A percentile compares a stretch with the other conserved stretches of the same genome.
These are phyloP conservation scores for Russula griseocarnosa DNA, from an alignment of 768 basidiomycete genomes.

Conservation along the genomic window DNA sequence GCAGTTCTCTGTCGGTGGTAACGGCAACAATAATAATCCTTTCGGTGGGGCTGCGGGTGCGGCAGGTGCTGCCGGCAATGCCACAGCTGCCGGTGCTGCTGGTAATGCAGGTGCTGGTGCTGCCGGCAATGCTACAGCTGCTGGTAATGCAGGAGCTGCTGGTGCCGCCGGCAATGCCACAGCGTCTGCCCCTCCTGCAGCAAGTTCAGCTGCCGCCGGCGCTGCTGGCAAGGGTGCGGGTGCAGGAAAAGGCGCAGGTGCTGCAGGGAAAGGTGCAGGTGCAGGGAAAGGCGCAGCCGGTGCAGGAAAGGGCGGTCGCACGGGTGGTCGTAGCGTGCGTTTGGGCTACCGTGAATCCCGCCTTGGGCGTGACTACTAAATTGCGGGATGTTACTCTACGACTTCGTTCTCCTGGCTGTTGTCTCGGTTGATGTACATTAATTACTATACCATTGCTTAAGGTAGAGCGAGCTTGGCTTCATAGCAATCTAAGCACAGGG, in stretches of 20 bases:
- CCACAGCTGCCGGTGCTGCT: no score
- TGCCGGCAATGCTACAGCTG: not conserved
- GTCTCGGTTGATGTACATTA: conserved; percentile 15
- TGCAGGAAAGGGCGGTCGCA: not conserved
- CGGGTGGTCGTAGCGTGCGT: not conserved
- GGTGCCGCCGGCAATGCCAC: conserved; percentile 13
- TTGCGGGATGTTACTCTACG: not conserved
- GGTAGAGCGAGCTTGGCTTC: conserved; percentile 22
- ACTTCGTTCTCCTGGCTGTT: conserved; percentile 22
- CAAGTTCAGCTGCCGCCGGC: not conserved
- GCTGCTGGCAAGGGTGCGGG: not conserved
- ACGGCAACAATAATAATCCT: not conserved
- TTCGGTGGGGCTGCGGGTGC: not conserved
- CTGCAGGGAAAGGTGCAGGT: no score
- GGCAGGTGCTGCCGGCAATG: conserved; percentile 7
- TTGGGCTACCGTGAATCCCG: not conserved
- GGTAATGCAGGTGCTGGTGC: no score
- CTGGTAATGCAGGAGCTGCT: conserved; percentile 14
- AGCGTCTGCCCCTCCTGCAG: not conserved
- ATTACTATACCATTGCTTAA: conserved; percentile 19
- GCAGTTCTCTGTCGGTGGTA: conserved; percentile 16
- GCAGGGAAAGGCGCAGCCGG: not conserved
- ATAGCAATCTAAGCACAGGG: conserved; percentile 17
- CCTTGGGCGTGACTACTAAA: conserved; percentile 20
- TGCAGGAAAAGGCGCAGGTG: not conserved